These are phyloP conservation scores for Yamadazyma olivae DNA, from an alignment of 805 yeast genomes.

Conservation along the genomic window DNA sequence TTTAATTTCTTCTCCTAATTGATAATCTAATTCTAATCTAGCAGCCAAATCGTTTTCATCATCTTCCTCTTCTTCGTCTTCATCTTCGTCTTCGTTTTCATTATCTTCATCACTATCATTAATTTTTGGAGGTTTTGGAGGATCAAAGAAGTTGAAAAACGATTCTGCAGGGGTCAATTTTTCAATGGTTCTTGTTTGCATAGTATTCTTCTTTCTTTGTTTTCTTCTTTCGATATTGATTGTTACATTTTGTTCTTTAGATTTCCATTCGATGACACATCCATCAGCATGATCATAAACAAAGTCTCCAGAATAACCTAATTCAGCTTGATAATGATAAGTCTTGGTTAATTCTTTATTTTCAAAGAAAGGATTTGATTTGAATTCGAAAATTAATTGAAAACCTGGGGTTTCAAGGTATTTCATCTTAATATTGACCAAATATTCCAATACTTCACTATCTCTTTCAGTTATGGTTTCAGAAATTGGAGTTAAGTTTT, in stretches of 20 bases:
- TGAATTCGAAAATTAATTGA: constrained; percentile 78
- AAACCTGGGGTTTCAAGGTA: constrained; percentile 87
- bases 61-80: constrained; percentile 47
- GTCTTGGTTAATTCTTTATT: constrained; percentile 76
- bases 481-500: constrained; percentile 75
- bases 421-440: constrained; percentile 71
- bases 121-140: constrained; percentile 71
- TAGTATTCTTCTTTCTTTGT: constrained; percentile 95
- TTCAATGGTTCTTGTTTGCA: constrained; percentile 94
- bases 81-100: constrained; percentile 34
- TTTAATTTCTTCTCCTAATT: constrained; percentile 93
- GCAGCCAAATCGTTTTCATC: constrained; percentile 77
- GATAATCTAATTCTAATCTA: constrained; percentile 87
- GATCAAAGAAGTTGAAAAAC: constrained; percentile 92
- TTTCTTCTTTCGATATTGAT: constrained; percentile 88
- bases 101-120: constrained; percentile 48
- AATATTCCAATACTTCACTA: constrained; percentile 69
- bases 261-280: constrained; percentile 76
- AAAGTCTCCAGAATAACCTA: constrained; percentile 93
- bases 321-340: constrained; percentile 89
- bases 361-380: constrained; percentile 69
- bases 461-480: constrained; percentile 90
- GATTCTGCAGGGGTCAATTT: constrained; percentile 92
- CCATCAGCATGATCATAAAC: constrained; percentile 98
- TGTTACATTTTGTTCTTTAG: constrained; percentile 79